Percentiles rank a stretch among this genome's conserved stretches.
phyloP scores from a whole-genome alignment of 768 basidiomycete genomes.

The Chiua virens region DNA sequence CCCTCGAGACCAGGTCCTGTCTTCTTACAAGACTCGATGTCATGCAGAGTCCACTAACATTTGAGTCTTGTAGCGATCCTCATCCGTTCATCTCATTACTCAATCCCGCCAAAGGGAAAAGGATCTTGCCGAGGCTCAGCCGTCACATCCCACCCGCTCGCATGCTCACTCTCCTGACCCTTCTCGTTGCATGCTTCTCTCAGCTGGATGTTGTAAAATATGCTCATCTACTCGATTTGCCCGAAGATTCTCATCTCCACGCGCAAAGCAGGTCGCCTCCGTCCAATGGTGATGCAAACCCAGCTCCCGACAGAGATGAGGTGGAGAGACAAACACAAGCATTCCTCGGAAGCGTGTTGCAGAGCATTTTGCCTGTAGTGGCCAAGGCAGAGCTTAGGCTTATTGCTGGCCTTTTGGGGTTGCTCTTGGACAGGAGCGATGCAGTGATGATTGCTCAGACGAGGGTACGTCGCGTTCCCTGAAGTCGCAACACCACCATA shows the following conservation, averaged over 20 bases:
- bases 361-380: constrained; percentile 82
- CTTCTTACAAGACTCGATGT: background rate
- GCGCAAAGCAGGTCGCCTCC: constrained; percentile 19
- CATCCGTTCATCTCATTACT: constrained; percentile 97
- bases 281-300: constrained; percentile 10
- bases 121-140: constrained; percentile 83
- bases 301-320: constrained; percentile 51
- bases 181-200: constrained; percentile 91
- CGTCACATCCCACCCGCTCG: constrained; percentile 78
- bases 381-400: constrained; percentile 77
- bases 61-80: constrained; percentile 60
- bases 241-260: constrained; percentile 51
- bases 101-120: constrained; percentile 88
- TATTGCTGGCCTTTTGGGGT: constrained; percentile 81
- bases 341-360: constrained; percentile 82
- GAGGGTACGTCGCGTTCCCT: constrained; percentile 52
- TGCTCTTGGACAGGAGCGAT: constrained; percentile 79
- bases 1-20: constrained; percentile 88
- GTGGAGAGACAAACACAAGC: constrained; percentile 89
- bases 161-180: constrained; percentile 84
- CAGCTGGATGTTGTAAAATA: constrained; percentile 90
- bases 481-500: background rate
- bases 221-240: constrained; percentile 67
- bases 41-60: background rate
- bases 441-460: constrained; percentile 73